A percentile compares a stretch with the other conserved stretches of the same genome.
Conservation (phyloP, 345 rosid species). For the Citropsis articulata region DNA sequence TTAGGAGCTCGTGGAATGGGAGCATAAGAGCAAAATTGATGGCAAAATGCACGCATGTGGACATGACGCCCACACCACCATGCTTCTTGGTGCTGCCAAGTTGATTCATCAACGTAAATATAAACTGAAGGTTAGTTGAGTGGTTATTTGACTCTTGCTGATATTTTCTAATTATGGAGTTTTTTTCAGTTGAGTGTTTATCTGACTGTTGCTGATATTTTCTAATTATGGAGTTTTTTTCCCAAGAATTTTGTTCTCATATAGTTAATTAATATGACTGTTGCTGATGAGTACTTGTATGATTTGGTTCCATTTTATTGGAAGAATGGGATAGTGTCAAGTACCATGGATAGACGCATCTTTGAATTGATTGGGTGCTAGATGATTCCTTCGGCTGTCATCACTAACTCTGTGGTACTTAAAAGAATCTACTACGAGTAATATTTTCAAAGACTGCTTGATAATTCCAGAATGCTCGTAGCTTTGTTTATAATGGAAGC, state of each 20-base stretch:
- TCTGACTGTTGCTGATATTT: too few relatives aligned
- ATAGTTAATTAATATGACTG: not conserved
- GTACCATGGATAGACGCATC: not conserved
- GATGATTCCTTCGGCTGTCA: not conserved
- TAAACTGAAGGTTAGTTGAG: slow-evolving; percentile 45
- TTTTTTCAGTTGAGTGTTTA: too few relatives aligned
- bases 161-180: not conserved
- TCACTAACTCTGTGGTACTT: not conserved
- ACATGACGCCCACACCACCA: slow-evolving; percentile 78
- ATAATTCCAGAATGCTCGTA: not conserved
- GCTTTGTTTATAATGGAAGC: not conserved
- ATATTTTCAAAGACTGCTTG: not conserved
- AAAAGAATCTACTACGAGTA: not conserved
- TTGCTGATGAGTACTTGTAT: not conserved
- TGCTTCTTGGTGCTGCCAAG: slow-evolving; percentile 93
- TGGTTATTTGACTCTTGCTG: too few relatives aligned
- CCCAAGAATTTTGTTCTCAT: not conserved
- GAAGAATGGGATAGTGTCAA: not conserved
- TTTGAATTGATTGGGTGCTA: not conserved
- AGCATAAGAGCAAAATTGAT: slow-evolving; percentile 72
- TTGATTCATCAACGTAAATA: slow-evolving; percentile 67
- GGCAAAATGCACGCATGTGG: slow-evolving; percentile 91
- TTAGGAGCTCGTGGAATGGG: slow-evolving; percentile 85
- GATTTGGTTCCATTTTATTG: too few relatives aligned
- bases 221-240: not conserved